Evolutionary conservation across 257 asterid species (phyloP).

Genomic region (Solanum pinnatisectum): DNA sequence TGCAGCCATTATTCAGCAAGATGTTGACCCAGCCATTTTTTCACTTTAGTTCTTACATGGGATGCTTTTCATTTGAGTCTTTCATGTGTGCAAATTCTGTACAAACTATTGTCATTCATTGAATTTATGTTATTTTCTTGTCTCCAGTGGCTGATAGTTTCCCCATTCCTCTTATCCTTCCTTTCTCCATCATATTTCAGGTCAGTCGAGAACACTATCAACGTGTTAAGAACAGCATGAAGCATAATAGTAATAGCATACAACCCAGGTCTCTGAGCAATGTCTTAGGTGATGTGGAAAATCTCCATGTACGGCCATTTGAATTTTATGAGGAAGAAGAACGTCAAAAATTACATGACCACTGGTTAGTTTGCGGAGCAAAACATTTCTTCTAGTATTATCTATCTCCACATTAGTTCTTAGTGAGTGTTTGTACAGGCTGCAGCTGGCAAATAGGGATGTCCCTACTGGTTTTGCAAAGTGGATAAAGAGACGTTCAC

Average conservation of each 20-base stretch:
- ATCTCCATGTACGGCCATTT: conserved; percentile 71
- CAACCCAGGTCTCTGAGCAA: conserved; percentile 60
- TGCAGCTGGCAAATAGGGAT: conserved; percentile 57
- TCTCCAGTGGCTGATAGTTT: background rate
- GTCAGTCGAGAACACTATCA: conserved; percentile 89
- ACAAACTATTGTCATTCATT: background rate
- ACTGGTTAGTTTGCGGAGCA: conserved; percentile 53
- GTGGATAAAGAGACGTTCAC: conserved; percentile 47
- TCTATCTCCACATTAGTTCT: background rate
- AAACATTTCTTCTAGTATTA: conserved; percentile 3
- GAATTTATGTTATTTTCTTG: background rate
- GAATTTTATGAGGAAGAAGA: conserved; percentile 94
- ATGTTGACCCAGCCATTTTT: background rate
- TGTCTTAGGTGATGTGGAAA: conserved; percentile 67
- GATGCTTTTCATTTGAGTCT: background rate
- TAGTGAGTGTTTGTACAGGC: conserved; percentile 32
- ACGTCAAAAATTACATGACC: conserved; percentile 59
- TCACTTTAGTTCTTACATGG: background rate
- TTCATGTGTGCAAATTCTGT: background rate
- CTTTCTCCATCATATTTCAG: conserved; percentile 25
- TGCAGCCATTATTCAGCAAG: background rate
- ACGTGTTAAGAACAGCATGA: conserved; percentile 77
- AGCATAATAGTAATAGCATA: conserved; percentile 55
- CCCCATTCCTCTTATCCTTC: background rate
- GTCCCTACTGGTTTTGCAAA: conserved; percentile 45